Evolutionary conservation across 164 flowering plant genomes (phyloP).

Genomic region (Kingdonia uniflora): DNA sequence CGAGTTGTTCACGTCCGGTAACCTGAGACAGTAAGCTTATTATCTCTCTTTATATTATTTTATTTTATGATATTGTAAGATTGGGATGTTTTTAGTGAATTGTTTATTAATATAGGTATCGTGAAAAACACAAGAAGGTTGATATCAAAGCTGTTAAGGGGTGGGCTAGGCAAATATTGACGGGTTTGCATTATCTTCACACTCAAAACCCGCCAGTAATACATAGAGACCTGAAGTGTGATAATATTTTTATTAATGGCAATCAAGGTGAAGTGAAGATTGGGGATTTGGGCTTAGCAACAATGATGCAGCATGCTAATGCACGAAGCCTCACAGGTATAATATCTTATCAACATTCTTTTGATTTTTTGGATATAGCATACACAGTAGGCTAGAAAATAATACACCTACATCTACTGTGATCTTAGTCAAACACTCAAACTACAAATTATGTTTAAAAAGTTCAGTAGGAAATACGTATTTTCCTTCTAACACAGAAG

Average conservation of each 20-base stretch:
- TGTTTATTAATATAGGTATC: conserved; percentile 29
- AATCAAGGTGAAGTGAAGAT: conserved; percentile 62
- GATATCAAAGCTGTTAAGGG: conserved; percentile 54
- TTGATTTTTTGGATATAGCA: too few species aligned
- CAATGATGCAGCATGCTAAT: conserved; percentile 26
- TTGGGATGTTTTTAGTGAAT: background rate
- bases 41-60: background rate
- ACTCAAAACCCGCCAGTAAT: conserved; percentile 50
- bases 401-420: too few species aligned
- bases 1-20: conserved; percentile 67
- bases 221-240: conserved; percentile 64
- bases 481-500: too few species aligned
- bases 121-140: conserved; percentile 44
- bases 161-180: conserved; percentile 60
- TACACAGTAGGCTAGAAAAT: too few species aligned
- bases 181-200: conserved; percentile 51
- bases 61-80: background rate
- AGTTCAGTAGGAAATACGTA: too few species aligned
- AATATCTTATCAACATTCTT: too few species aligned
- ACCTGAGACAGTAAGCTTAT: conserved; percentile 50
- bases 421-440: too few species aligned
- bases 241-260: conserved; percentile 58
- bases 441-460: too few species aligned
- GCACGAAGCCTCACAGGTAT: background rate
- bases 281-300: conserved; percentile 63